phyloP scores from a whole-genome alignment of 1,284 basidiomycete species.

The Peniophora sp. region DNA sequence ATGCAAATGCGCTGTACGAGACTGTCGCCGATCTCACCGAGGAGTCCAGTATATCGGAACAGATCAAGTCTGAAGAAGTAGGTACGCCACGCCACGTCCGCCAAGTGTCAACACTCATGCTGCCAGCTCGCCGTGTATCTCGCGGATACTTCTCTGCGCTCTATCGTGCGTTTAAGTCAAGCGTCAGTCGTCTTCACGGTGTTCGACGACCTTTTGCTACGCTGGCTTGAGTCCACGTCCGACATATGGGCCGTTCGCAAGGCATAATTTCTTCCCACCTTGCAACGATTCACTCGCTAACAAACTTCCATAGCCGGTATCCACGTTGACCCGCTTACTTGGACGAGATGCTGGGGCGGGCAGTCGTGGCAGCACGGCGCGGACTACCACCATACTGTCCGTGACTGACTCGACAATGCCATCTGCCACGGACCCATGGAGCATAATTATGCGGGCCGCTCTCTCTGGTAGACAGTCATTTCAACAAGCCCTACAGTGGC shows the following conservation, averaged over 20 bases:
- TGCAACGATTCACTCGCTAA: background rate
- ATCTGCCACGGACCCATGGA: constrained; percentile 46
- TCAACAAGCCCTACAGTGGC: constrained; percentile 49
- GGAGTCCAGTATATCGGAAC: constrained; percentile 8
- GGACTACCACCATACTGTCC: constrained; percentile 23
- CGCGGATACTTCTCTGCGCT: constrained; percentile 36
- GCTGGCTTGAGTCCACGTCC: constrained; percentile 52
- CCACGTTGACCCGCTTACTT: constrained; percentile 53
- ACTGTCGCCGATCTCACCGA: constrained; percentile 40
- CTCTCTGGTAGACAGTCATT: constrained; percentile 37
- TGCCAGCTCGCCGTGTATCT: constrained; percentile 4
- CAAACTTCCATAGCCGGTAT: constrained; percentile 30
- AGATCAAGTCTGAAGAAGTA: background rate
- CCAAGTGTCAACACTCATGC: background rate
- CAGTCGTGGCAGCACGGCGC: constrained; percentile 26
- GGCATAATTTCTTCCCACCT: constrained; percentile 22
- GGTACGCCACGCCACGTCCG: background rate
- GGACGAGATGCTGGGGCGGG: constrained; percentile 38
- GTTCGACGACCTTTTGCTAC: constrained; percentile 54
- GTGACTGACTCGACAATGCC: constrained; percentile 19
- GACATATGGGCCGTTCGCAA: constrained; percentile 24
- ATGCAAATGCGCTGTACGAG: constrained; percentile 41
- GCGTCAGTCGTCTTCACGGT: constrained; percentile 48
- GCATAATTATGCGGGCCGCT: constrained; percentile 38
- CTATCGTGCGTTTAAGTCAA: constrained; percentile 48